Percentiles rank a stretch among this genome's conserved stretches.
These are phyloP conservation scores for Lanmaoa rubissima DNA, from an alignment of 768 basidiomycete species.

Conservation along the genomic window DNA sequence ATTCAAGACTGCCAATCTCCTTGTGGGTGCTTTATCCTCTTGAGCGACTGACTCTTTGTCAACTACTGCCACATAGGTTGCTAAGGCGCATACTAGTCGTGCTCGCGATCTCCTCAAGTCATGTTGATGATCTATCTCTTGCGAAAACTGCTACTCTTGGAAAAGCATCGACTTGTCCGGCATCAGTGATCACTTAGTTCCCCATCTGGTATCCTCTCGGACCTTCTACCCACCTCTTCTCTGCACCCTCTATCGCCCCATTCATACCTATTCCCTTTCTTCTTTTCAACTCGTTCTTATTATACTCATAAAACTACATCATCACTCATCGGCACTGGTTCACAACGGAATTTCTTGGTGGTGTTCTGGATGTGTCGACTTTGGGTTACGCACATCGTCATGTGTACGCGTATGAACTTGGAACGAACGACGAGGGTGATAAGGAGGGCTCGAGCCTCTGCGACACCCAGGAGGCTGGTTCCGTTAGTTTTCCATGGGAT, in stretches of 20 bases:
- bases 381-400: neutral
- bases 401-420: neutral
- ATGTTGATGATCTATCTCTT: conserved; percentile 40
- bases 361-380: neutral
- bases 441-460: too few species aligned
- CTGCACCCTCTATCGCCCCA: neutral
- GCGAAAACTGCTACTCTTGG: neutral
- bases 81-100: conserved; percentile 54
- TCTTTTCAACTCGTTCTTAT: neutral
- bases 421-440: neutral
- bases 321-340: conserved; percentile 4
- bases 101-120: conserved; percentile 57
- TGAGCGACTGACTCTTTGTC: neutral
- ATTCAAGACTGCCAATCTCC: conserved; percentile 77
- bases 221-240: conserved; percentile 18
- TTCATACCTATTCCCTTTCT: neutral
- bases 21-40: conserved; percentile 43
- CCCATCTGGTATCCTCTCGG: conserved; percentile 3
- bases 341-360: conserved; percentile 8
- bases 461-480: neutral
- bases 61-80: conserved; percentile 39
- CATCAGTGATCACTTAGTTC: neutral
- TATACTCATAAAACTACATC: neutral
- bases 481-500: neutral
- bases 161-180: neutral